Percentiles rank a stretch among this genome's conserved stretches.
phyloP scores from a whole-genome alignment of 352 stramenopile genomes.

The Globisporangium alternatum region DNA sequence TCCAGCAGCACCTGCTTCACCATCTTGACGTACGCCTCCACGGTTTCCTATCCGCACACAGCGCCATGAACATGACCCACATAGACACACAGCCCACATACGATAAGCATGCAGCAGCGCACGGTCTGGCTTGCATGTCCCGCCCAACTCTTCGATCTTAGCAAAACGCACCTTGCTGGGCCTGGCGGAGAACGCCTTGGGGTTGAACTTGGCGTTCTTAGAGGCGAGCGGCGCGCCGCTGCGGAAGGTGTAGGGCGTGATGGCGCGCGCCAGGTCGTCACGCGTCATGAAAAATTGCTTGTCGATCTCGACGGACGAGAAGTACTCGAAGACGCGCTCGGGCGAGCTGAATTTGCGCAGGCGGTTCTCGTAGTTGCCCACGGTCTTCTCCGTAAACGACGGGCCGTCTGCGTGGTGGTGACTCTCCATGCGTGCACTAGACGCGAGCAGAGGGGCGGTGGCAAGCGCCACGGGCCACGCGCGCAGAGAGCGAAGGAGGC shows the following conservation, averaged over 20 bases:
- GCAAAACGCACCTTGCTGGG: conserved; percentile 25
- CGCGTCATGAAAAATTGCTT: conserved; percentile 83
- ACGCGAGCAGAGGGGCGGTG: conserved; percentile 10
- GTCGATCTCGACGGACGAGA: conserved; percentile 83
- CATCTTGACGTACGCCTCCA: conserved; percentile 47
- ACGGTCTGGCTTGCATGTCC: not conserved
- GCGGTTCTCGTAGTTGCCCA: conserved; percentile 89
- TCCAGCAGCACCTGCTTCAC: conserved; percentile 61
- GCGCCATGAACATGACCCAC: not conserved
- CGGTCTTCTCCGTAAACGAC: conserved; percentile 73
- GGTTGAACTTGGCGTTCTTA: conserved; percentile 85
- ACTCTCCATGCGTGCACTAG: conserved; percentile 21
- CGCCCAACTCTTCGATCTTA: not conserved
- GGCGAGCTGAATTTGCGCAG: conserved; percentile 80
- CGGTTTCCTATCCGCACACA: conserved; percentile 24
- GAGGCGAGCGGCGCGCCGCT: conserved; percentile 64
- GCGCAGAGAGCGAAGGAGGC: conserved; percentile 13
- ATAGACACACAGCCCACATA: not conserved
- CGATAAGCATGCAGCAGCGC: not conserved
- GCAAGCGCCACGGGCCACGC: conserved; percentile 21
- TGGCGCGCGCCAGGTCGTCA: conserved; percentile 71
- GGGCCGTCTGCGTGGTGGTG: conserved; percentile 21
- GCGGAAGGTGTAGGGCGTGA: conserved; percentile 84
- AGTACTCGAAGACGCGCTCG: conserved; percentile 90
- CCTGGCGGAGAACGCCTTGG: conserved; percentile 50